Conservation (phyloP, 805 yeast species). For the Pichia pseudocactophila region DNA sequence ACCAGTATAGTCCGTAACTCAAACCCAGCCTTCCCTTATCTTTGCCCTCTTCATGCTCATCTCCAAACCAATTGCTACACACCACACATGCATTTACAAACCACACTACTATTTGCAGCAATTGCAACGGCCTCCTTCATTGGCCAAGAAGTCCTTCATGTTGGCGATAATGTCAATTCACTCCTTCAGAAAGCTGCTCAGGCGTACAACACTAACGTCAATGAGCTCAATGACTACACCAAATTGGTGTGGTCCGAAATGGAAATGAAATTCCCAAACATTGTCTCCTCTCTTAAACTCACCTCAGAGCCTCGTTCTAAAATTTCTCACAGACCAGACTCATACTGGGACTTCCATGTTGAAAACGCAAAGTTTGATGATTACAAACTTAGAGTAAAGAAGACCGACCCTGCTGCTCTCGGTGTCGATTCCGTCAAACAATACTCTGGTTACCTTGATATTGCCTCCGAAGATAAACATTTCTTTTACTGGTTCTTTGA, state of each 20-base stretch:
- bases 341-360: slow-evolving; percentile 30
- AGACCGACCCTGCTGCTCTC: slow-evolving; percentile 38
- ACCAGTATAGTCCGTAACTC: too few species aligned
- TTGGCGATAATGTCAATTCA: slow-evolving; percentile 13
- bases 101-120: slow-evolving; percentile 8
- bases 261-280: slow-evolving; percentile 51
- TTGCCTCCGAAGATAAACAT: slow-evolving; percentile 66
- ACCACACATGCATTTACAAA: slow-evolving; percentile 7
- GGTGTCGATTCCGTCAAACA: slow-evolving; percentile 61
- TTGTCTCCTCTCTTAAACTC: slow-evolving; percentile 40
- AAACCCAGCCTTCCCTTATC: too few species aligned
- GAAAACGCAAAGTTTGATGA: slow-evolving; percentile 30
- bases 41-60: too few species aligned
- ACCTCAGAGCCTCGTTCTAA: slow-evolving; percentile 41
- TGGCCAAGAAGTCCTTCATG: neutral
- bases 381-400: slow-evolving; percentile 42
- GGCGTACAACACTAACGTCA: slow-evolving; percentile 43
- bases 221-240: slow-evolving; percentile 39
- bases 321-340: slow-evolving; percentile 24
- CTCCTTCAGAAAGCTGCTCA: slow-evolving; percentile 38
- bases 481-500: slow-evolving; percentile 93
- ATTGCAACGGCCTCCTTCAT: slow-evolving; percentile 3
- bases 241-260: slow-evolving; percentile 55
- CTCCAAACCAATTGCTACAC: too few species aligned
- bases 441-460: slow-evolving; percentile 65